Evolutionary conservation across 306 rosid genomes (phyloP), one percentile per base, ranked within the genome.

Genomic region (Hippophae rhamnoides): DNA sequence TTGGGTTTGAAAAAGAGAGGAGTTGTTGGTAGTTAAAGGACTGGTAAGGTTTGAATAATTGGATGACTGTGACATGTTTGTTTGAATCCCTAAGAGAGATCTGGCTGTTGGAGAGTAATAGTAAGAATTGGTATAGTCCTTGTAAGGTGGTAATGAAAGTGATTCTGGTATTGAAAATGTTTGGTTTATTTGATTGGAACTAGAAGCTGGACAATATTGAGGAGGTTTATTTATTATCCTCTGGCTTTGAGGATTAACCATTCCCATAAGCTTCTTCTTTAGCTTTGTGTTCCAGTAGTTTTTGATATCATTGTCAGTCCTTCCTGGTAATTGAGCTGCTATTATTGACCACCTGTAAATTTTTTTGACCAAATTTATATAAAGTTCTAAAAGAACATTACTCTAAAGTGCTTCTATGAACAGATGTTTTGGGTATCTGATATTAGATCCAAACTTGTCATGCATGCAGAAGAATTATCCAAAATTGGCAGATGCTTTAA

Each of bases 211-310:
- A 18, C 67, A 18, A 18, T 18, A 69, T 38, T 80, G 61, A 41
- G 70, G 65, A 9, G 64, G 63, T 60, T 70, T 75, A 31, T 31
- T 31, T 31, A 31, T 31, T 31, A 31, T 31, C 71, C 57, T 73
- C 5, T 71, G 81, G 43, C 38, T 27, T 7, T 31, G 18, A 50
- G 26, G 55, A 61, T 31, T 74, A 52, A 74, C 67, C 67, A 82
- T 64, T 18, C 74, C 81, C 80, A 79, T 68, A 25, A 90, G 85
- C 70, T 90, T 90, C 80, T 87, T 90, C 88, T 86, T 90, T 12
- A 90, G 89, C 76, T 86, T 90, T 38, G 97, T 90, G 86, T 90
- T 90, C 97, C 97, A 90, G 62, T 90, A 87, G 78, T 90, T 90
- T 74, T 90, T 90, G 59, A 90, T 90, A 79, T 90, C 95, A 43